These are phyloP conservation scores for Penicillium sp. DNA, from an alignment of 2,329 filamentous ascomycete species.

Conservation along the genomic window DNA sequence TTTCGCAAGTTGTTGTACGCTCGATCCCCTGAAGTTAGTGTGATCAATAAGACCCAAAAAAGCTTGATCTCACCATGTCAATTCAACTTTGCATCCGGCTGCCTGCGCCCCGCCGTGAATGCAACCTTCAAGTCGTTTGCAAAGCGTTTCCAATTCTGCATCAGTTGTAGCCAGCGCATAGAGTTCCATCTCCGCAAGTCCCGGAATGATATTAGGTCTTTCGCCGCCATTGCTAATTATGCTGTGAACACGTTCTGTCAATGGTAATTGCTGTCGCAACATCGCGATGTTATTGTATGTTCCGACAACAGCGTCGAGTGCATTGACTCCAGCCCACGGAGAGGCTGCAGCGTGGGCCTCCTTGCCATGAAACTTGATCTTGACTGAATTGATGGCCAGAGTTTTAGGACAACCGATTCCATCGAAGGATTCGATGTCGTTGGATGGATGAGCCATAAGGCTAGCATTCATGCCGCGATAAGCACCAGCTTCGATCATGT, in stretches of 20 bases:
- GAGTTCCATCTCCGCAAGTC: slow-evolving; percentile 1
- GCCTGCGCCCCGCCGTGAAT: not conserved
- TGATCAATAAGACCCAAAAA: not conserved
- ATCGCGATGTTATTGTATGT: slow-evolving; percentile 45
- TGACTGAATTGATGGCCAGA: slow-evolving; percentile 5
- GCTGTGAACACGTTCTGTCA: slow-evolving; percentile 51
- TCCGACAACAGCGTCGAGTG: slow-evolving; percentile 54
- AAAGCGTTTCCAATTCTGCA: not conserved
- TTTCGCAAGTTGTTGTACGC: not conserved
- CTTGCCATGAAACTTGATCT: slow-evolving; percentile 45
- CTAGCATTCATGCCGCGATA: slow-evolving; percentile 8
- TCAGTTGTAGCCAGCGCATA: not conserved
- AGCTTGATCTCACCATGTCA: not conserved
- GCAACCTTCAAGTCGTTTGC: not conserved
- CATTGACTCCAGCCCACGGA: slow-evolving; percentile 59
- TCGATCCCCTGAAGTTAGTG: not conserved
- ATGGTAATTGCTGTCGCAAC: slow-evolving; percentile 55
- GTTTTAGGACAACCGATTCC: not conserved
- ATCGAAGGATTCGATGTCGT: not conserved
- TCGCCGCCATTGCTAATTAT: slow-evolving; percentile 52
- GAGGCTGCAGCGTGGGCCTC: slow-evolving; percentile 54
- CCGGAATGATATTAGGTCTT: slow-evolving; percentile 47
- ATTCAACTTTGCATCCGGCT: not conserved
- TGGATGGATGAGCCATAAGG: slow-evolving; percentile 11
- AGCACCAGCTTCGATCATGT: slow-evolving; percentile 14